Base-by-base conservation (phyloP, 202 grass and related monocot species). In the Zoysia matrella region DNA sequence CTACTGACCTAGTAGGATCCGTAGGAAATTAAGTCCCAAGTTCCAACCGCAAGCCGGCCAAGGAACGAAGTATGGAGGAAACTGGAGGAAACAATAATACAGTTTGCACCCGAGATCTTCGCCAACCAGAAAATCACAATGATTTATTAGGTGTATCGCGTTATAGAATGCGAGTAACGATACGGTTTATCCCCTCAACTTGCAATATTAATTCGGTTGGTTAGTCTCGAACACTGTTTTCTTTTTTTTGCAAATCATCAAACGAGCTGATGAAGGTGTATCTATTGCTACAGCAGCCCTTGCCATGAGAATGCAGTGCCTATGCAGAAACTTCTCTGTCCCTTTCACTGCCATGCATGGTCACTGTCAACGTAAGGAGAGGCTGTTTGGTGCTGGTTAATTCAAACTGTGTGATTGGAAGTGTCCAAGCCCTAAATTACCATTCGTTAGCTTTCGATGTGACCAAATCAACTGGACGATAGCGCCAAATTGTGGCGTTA, bases 121-220 rank as follows among this genome's bases (percentile, higher is more conserved):
- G 47, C 73, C 78, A 87, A 87, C 85, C 52, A 87, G 67, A 77
- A 83, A 83, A 78, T 82, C 85, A 52, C 67, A 87, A 82, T 82
- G 67, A 87, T 87, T 87, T 47, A 45, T 22, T 22, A 69, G 9
- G 62, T 67, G 40, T 57, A 71, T 14, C 85, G 5, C 15, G n/a
- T 54, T 55, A 70, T 62, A 75, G 75, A 75, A 75, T 3, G 44
- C 22, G 11, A 30, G 45, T 80, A 80, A 86, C 43, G 71, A 75
- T 67, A 45, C 74, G 62, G 43, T 60, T 78, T 54, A 73, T 45
- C 69, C 15, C 73, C 15, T 8, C 50, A 41, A 80, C 47, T 9
- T 69, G 44, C 41, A 57, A 73, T 65, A 55, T 47, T 72, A 18
- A 18, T 77, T 77, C 60, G 66, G 67, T 82, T 72, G 11, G 70